Percentiles rank a stretch among this genome's conserved stretches.
These are phyloP conservation scores for Durusdinium trenchii DNA, from an alignment of 73 alveolate genomes.

Conservation along the genomic window DNA sequence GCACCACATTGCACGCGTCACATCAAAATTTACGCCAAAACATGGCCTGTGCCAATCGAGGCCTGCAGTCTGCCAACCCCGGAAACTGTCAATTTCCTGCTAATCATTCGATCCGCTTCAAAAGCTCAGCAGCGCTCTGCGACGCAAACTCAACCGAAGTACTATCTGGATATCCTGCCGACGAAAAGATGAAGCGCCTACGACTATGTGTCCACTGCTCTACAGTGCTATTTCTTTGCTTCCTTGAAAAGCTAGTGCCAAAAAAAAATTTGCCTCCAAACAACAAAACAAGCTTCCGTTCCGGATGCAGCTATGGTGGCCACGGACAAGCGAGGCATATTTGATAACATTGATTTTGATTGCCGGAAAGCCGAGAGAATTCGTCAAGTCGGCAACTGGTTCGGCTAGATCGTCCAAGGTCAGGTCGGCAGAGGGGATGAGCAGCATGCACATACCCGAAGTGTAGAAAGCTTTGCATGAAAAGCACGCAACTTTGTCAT, in stretches of 20 bases:
- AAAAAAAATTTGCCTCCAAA: neutral
- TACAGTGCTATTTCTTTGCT: no score
- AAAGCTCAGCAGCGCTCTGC: neutral
- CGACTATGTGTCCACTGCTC: no score
- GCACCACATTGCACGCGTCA: neutral
- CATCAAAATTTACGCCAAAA: neutral
- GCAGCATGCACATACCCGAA: neutral
- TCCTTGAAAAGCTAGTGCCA: no score
- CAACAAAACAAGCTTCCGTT: neutral
- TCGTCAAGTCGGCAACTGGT: neutral
- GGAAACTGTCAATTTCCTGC: no score
- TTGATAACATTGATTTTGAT: neutral
- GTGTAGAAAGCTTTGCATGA: neutral
- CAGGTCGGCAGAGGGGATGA: neutral
- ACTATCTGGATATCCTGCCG: neutral
- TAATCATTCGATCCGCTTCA: neutral
- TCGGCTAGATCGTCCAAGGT: neutral
- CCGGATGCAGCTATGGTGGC: neutral
- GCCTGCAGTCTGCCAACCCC: constrained; percentile 21
- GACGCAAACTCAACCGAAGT: neutral
- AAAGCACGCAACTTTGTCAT: neutral
- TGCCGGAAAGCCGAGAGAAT: neutral
- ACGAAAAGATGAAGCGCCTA: neutral
- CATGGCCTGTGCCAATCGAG: neutral
- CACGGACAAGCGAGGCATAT: neutral